phyloP scores from a whole-genome alignment of 345 rosid species.

The Citrus unshiu region DNA sequence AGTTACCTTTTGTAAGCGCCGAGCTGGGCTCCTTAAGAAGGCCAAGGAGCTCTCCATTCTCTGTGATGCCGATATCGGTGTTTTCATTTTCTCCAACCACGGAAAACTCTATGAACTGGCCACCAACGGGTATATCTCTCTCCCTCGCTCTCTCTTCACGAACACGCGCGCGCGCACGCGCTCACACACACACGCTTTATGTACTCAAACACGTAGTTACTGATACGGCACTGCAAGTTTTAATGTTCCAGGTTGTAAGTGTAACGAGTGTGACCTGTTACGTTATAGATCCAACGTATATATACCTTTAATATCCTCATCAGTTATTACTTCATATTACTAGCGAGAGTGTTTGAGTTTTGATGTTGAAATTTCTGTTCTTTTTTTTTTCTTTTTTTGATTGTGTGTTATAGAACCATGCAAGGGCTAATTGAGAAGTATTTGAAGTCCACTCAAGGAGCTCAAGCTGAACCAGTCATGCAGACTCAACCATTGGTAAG shows the following conservation, averaged over 20 bases:
- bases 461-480: slow-evolving; percentile 20
- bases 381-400: too few relatives aligned
- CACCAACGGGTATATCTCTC: slow-evolving; percentile 64
- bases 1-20: slow-evolving; percentile 96
- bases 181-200: neutral
- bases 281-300: neutral
- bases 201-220: neutral
- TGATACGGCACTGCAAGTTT: neutral
- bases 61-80: slow-evolving; percentile 92
- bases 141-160: too few relatives aligned
- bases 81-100: slow-evolving; percentile 69
- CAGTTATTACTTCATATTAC: neutral
- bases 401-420: slow-evolving; percentile 38
- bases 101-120: slow-evolving; percentile 86
- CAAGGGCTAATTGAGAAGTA: slow-evolving; percentile 60
- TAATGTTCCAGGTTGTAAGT: neutral
- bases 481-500: slow-evolving; percentile 32
- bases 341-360: neutral
- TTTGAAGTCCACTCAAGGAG: slow-evolving; percentile 40
- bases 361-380: neutral
- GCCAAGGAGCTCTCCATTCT: slow-evolving; percentile 96
- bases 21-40: slow-evolving; percentile 93
- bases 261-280: neutral
- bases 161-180: too few relatives aligned
- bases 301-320: neutral